Conservation (phyloP, 805 yeast genomes). For the Metschnikowia reukaufii region DNA sequence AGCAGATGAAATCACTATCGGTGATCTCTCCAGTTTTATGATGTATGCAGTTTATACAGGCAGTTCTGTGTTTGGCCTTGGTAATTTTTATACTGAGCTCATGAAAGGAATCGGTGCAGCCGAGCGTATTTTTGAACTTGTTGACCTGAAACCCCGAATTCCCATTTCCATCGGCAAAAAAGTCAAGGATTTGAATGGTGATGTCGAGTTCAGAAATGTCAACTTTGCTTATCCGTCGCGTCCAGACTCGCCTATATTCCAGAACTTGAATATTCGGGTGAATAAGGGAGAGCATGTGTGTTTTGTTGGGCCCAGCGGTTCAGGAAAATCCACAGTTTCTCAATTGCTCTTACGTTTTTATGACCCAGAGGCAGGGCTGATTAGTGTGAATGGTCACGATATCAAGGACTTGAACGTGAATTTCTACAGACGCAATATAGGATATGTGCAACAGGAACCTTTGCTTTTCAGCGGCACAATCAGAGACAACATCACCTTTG, state of each 20-base stretch:
- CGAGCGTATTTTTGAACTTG: slow-evolving; percentile 81
- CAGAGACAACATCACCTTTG: slow-evolving; percentile 79
- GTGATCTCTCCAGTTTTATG: slow-evolving; percentile 89
- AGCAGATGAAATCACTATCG: slow-evolving; percentile 73
- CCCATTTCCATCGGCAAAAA: slow-evolving; percentile 62
- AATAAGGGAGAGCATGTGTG: slow-evolving; percentile 85
- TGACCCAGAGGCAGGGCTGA: slow-evolving; percentile 68
- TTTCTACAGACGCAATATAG: slow-evolving; percentile 68
- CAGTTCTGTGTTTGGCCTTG: slow-evolving; percentile 85
- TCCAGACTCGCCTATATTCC: slow-evolving; percentile 65
- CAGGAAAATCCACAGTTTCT: slow-evolving; percentile 89
- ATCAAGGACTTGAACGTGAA: slow-evolving; percentile 68
- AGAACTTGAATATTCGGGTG: slow-evolving; percentile 57
- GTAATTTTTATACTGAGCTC: slow-evolving; percentile 87
- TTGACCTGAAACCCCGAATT: slow-evolving; percentile 73
- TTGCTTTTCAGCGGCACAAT: slow-evolving; percentile 83
- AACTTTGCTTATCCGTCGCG: slow-evolving; percentile 83
- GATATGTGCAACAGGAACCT: slow-evolving; percentile 95
- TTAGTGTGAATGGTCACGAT: slow-evolving; percentile 63
- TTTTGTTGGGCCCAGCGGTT: slow-evolving; percentile 95
- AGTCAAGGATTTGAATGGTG: slow-evolving; percentile 46
- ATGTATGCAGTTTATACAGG: slow-evolving; percentile 96
- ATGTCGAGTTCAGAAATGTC: slow-evolving; percentile 62
- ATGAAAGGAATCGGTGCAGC: slow-evolving; percentile 99
- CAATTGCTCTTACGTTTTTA: slow-evolving; percentile 80